Percentiles rank a stretch among this genome's conserved stretches.
phyloP scores from a whole-genome alignment of 768 basidiomycete species.

The Cyclocybe cylindracea region DNA sequence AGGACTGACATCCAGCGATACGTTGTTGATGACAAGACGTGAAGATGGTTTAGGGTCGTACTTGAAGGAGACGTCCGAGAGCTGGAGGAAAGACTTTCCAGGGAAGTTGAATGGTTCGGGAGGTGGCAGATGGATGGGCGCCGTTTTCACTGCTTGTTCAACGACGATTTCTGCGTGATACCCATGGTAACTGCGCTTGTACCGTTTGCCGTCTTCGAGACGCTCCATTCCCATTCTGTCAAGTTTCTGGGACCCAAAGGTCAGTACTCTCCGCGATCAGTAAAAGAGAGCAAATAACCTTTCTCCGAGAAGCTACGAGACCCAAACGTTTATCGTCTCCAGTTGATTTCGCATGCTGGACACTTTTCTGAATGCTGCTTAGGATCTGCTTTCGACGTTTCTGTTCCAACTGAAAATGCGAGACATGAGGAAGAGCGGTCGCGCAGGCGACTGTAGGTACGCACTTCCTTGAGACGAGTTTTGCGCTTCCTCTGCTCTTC shows the following conservation, averaged over 20 bases:
- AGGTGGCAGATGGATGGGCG: constrained; percentile 29
- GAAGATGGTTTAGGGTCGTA: constrained; percentile 21
- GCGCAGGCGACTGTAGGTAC: not conserved
- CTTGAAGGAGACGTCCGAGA: constrained; percentile 32
- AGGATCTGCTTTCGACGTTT: constrained; percentile 46
- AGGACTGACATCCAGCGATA: constrained; percentile 29
- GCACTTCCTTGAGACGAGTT: constrained; percentile 43
- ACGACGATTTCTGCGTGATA: constrained; percentile 34
- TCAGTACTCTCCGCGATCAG: not conserved
- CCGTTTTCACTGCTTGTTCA: constrained; percentile 35
- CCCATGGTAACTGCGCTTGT: constrained; percentile 32
- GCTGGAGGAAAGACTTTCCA: constrained; percentile 30
- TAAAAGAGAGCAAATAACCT: constrained; percentile 23
- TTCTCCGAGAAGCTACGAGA: constrained; percentile 57
- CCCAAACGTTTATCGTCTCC: constrained; percentile 62
- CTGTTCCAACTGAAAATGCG: constrained; percentile 24
- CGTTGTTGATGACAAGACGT: constrained; percentile 26
- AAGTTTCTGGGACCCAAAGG: constrained; percentile 21
- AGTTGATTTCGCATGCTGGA: constrained; percentile 51
- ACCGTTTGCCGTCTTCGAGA: constrained; percentile 30
- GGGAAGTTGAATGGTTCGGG: constrained; percentile 32
- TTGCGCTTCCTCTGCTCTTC: constrained; percentile 46
- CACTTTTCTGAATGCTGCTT: constrained; percentile 53
- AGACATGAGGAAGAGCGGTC: not conserved
- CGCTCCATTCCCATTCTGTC: constrained; percentile 35